A percentile compares a stretch with the other conserved stretches of the same genome.
These are phyloP conservation scores for Ganoderma boninense DNA, from an alignment of 1,284 basidiomycete species.

Conservation along the genomic window DNA sequence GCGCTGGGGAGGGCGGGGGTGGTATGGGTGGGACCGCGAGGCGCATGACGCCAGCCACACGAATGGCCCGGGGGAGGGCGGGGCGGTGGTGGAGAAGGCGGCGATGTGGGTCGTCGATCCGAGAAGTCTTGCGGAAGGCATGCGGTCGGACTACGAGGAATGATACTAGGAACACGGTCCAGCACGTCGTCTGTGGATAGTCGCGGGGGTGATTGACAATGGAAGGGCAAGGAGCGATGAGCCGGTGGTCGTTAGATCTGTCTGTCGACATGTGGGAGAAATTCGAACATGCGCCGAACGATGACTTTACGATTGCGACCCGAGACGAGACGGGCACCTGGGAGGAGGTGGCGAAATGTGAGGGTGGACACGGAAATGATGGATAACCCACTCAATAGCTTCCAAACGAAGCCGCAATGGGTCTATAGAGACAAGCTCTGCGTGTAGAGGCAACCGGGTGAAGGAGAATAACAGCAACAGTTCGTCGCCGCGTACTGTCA, in stretches of 20 bases:
- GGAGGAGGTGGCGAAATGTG: too few relatives aligned
- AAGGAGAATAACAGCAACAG: too few relatives aligned
- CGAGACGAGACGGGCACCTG: not conserved
- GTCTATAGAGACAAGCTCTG: too few relatives aligned
- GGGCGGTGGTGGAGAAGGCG: constrained; percentile 45
- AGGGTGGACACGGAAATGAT: too few relatives aligned
- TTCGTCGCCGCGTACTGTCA: not conserved
- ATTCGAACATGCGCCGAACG: not conserved
- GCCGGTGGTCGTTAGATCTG: not conserved
- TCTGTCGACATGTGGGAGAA: not conserved
- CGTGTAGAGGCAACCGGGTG: too few relatives aligned
- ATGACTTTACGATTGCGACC: not conserved
- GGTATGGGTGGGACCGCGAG: constrained; percentile 33
- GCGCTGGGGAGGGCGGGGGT: constrained; percentile 35
- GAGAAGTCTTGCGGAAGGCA: constrained; percentile 77
- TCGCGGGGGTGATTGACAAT: not conserved
- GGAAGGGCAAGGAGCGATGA: not conserved
- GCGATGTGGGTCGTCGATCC: constrained; percentile 81
- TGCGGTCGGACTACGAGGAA: constrained; percentile 51
- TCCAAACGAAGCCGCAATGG: too few relatives aligned
- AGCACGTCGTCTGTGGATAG: not conserved
- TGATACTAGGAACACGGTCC: not conserved
- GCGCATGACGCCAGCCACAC: constrained; percentile 12
- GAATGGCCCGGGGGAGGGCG: constrained; percentile 25
- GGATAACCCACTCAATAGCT: too few relatives aligned